Base-by-base conservation (phyloP, 148 eudicot genomes). In the Salicornia ramosissima region DNA sequence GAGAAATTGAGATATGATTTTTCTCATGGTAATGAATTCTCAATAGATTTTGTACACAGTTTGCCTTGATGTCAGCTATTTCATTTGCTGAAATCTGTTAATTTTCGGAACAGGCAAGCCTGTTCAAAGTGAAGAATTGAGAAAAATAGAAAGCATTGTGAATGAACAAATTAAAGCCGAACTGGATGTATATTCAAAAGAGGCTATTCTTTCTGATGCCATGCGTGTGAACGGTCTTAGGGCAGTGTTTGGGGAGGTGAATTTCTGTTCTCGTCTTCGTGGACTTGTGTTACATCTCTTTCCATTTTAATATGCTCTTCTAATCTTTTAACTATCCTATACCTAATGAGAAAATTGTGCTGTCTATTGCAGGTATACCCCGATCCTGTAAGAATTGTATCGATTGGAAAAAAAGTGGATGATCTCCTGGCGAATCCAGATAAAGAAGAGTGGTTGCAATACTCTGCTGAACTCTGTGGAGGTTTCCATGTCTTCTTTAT, bases 181-280 rank as follows among this genome's bases (percentile, higher is more conserved):
- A 71, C 70, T 94, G 58, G 96, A 75, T 51, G 99, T 94, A 22
- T 90, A 28, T 77, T 84, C 93, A 25, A 90, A 89, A 82, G 99
- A 91, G 80, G 90, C 81, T 74, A 83, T 72, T 10, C 86, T 91
- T 66, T 80, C 80, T 58, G 99, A 94, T 73, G 99, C 99, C 71
- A 88, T 86, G 82, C 83, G 82, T 65, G 80, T 94, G 22, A 88
- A 87, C 55, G 99, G 99, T 57, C 83, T 94, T 68, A 80, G 99
- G 74, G 99, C 97, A 65, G 99, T 94, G 56, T 94, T 94, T 87
- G 97, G 99, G 36, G 99, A 94, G 86, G 99, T 94, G 75, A 56
- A 76, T 49, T 65, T 14, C 31, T 71, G n/a, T 51, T 62, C 49
- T 34, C 54, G 28, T 43, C 29, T 5, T 29, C 11, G n/a, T 65